A percentile compares a stretch with the other conserved stretches of the same genome.
Evolutionary conservation across 176 grass and related monocot genomes (phyloP).

Genomic region (Neostapfia colusana): DNA sequence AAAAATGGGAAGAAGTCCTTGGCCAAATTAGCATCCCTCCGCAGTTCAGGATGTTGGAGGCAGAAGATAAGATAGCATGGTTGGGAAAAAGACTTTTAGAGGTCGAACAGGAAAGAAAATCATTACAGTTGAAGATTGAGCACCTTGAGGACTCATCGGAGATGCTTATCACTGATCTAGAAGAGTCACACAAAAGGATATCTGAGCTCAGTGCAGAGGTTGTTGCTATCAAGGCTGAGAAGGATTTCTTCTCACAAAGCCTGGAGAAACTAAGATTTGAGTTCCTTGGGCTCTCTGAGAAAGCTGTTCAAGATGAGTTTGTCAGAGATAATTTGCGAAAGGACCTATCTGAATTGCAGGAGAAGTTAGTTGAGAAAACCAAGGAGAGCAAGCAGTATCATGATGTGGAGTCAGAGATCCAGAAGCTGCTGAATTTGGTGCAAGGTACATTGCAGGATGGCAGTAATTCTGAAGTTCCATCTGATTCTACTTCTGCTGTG

Average conservation of each 20-base stretch:
- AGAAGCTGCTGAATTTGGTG: conserved; percentile 62
- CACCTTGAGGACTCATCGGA: conserved; percentile 93
- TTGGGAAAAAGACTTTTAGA: conserved; percentile 65
- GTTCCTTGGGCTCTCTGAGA: conserved; percentile 70
- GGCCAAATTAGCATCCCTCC: conserved; percentile 60
- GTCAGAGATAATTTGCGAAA: conserved; percentile 70
- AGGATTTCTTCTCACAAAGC: conserved; percentile 80
- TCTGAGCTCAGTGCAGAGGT: conserved; percentile 87
- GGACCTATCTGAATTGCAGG: conserved; percentile 62
- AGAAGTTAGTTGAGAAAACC: conserved; percentile 74
- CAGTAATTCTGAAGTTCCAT: conserved; percentile 45
- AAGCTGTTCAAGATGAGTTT: conserved; percentile 72
- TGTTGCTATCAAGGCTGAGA: conserved; percentile 74
- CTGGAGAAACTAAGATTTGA: conserved; percentile 84
- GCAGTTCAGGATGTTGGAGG: conserved; percentile 67
- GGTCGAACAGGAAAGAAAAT: conserved; percentile 72
- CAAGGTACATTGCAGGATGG: conserved; percentile 42
- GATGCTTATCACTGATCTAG: conserved; percentile 83
- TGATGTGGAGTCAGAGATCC: conserved; percentile 62
- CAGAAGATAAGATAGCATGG: conserved; percentile 73
- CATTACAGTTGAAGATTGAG: conserved; percentile 81
- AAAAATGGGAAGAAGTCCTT: conserved; percentile 89
- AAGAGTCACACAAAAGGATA: conserved; percentile 88
- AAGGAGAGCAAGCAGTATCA: conserved; percentile 42
- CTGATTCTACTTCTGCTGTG: conserved; percentile 43